Evolutionary conservation across 371 early-diverging fungal genomes (phyloP).

Genomic region (Neoconidiobolus thromboides): DNA sequence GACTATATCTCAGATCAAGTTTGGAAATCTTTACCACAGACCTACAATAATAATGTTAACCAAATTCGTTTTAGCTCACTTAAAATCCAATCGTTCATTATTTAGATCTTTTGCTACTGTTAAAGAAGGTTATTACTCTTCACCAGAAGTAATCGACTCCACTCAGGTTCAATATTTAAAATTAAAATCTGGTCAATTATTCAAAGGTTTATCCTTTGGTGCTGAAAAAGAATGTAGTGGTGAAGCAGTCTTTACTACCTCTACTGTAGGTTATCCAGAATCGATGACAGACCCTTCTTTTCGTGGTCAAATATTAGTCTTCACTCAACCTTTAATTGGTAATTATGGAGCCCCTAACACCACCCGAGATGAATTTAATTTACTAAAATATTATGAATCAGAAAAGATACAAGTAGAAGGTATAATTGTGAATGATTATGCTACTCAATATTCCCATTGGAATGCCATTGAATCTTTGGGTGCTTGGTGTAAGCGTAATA

Average conservation of each 20-base stretch:
- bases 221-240: slow-evolving; percentile 33
- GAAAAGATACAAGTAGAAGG: slow-evolving; percentile 65
- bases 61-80: no score
- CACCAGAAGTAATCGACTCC: no score
- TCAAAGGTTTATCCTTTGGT: slow-evolving; percentile 58
- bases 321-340: slow-evolving; percentile 55
- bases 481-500: slow-evolving; percentile 70
- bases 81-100: no score
- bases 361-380: slow-evolving; percentile 53
- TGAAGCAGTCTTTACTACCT: slow-evolving; percentile 79
- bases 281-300: slow-evolving; percentile 79
- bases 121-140: no score
- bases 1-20: slow-evolving; percentile 72
- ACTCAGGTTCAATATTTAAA: slow-evolving; percentile 22
- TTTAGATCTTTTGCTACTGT: no score
- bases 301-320: slow-evolving; percentile 61
- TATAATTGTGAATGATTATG: slow-evolving; percentile 75
- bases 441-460: slow-evolving; percentile 77
- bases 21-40: slow-evolving; percentile 19
- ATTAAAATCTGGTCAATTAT: slow-evolving; percentile 52
- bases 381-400: slow-evolving; percentile 72
- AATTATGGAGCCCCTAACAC: slow-evolving; percentile 79
- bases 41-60: no score
- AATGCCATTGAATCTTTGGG: slow-evolving; percentile 68
- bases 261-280: slow-evolving; percentile 83